phyloP scores from a whole-genome alignment of 2,329 filamentous ascomycete species.

The Balansia obtecta region DNA sequence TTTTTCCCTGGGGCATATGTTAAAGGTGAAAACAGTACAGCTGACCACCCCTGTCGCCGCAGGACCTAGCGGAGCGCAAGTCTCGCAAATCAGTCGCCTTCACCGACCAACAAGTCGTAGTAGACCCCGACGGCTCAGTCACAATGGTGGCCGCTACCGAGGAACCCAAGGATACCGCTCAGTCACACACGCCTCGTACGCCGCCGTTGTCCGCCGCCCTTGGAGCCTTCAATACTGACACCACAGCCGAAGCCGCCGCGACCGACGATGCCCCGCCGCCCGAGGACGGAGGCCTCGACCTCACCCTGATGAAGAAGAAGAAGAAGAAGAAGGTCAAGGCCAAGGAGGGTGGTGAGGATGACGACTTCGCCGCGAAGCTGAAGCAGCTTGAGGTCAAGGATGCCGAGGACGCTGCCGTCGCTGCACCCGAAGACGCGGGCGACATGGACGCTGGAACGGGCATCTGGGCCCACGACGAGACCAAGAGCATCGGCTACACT shows the following conservation, averaged over 20 bases:
- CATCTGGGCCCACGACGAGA: slow-evolving; percentile 77
- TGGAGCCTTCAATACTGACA: slow-evolving; percentile 38
- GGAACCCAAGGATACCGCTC: slow-evolving; percentile 68
- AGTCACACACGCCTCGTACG: slow-evolving; percentile 64
- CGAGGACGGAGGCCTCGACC: slow-evolving; percentile 41
- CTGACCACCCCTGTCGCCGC: background rate
- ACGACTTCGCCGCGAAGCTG: slow-evolving; percentile 48
- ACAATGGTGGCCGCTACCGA: slow-evolving; percentile 61
- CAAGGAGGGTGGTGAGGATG: slow-evolving; percentile 50
- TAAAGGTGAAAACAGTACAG: too few species aligned
- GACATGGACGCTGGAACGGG: slow-evolving; percentile 82
- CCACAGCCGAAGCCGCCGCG: slow-evolving; percentile 28
- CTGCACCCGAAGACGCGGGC: slow-evolving; percentile 45
- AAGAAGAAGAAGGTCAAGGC: slow-evolving; percentile 66
- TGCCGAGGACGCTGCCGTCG: slow-evolving; percentile 42
- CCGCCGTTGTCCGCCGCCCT: slow-evolving; percentile 44
- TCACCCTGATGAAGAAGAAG: slow-evolving; percentile 72
- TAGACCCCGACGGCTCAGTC: slow-evolving; percentile 81
- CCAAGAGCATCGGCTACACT: slow-evolving; percentile 68
- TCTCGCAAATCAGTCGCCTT: slow-evolving; percentile 91
- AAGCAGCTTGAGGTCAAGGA: slow-evolving; percentile 54
- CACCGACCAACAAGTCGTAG: slow-evolving; percentile 74
- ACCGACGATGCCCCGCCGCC: slow-evolving; percentile 32
- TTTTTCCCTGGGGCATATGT: background rate
- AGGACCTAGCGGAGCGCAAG: slow-evolving; percentile 42